phyloP scores from a whole-genome alignment of 495 filamentous ascomycete genomes.

The Neurospora tetraspora region DNA sequence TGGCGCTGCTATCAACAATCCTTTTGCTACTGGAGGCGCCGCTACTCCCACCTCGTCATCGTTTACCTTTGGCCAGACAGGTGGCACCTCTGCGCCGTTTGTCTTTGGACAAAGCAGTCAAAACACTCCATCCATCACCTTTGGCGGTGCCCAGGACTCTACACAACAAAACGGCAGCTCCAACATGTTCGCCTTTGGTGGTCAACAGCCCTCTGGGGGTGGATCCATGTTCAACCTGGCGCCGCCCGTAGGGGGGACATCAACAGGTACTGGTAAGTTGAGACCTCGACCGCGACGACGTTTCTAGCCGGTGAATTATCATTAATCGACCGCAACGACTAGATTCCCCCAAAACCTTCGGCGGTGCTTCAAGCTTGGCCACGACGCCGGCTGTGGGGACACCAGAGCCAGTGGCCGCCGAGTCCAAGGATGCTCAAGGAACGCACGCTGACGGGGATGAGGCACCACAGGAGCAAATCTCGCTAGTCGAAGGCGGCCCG shows the following conservation, averaged over 20 bases:
- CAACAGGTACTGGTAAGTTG: constrained; percentile 35
- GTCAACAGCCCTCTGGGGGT: constrained; percentile 15
- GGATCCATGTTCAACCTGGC: constrained; percentile 24
- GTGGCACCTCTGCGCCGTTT: constrained; percentile 16
- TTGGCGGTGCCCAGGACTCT: constrained; percentile 17
- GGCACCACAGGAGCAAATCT: constrained; percentile 46
- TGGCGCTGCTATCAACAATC: constrained; percentile 28
- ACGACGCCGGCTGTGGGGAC: constrained; percentile 53
- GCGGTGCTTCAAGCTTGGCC: constrained; percentile 42
- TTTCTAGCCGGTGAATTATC: background rate
- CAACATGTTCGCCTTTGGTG: constrained; percentile 18
- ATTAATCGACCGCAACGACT: constrained; percentile 9
- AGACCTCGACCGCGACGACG: constrained; percentile 2
- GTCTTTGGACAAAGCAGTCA: constrained; percentile 13
- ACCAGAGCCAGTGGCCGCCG: constrained; percentile 43
- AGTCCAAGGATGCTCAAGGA: constrained; percentile 39
- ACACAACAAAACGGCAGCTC: constrained; percentile 1
- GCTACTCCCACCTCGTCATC: constrained; percentile 22
- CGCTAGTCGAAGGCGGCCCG: constrained; percentile 50
- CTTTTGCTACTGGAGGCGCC: constrained; percentile 24
- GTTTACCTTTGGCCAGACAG: constrained; percentile 27
- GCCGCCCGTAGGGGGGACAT: constrained; percentile 24
- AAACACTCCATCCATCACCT: constrained; percentile 19
- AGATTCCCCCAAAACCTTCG: constrained; percentile 39
- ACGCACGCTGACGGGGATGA: constrained; percentile 41